Base-by-base conservation (phyloP, 2,329 filamentous ascomycete species). In the Thelonectria rubi region DNA sequence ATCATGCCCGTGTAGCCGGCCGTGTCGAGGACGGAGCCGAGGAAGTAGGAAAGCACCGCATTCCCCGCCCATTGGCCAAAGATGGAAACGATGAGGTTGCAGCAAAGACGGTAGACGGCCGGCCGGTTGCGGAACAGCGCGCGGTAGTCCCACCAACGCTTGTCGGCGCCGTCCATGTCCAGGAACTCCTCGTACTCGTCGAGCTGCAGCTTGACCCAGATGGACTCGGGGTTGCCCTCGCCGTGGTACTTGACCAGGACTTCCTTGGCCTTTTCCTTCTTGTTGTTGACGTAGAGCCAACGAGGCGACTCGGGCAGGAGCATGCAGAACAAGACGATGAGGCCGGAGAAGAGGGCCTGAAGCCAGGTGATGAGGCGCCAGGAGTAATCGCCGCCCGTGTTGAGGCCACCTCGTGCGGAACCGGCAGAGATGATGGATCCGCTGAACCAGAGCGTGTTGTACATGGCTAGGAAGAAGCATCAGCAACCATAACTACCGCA, bases 401-500 rank as follows among this genome's bases (percentile, higher is more conserved):
- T 76, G 20, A 79, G 71, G 47, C 73, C 75, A 50, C 82, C 84
- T 30, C 80, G 79, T 10, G 80, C 79, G 5, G 79, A 80, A 39
- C 81, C 82, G n/a, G 79, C 78, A 1, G 84, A 80, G 20, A 84
- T 74, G 43, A 86, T 84, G 40, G 80, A 78, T n/a, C 81, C 81
- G 8, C 75, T 74, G 64, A 80, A 81, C 78, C 78, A 81, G 32
- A 77, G 73, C 7, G 78, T 80, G 69, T 79, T 81, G 72, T 79
- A 80, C 64, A 79, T 42, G 34, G 67, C 69, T 67, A 26, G 12
- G 34, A 5, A 15, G 3, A 12, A 3, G 32, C 3, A 40, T 63
- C 21, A 56, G 55, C 7, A 45, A 6, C 3, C 20, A 37, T 32
- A 11, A 15, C 1, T 8, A 12, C 10, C 5, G 50, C 30, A 15